These are phyloP conservation scores for Wickerhamomyces sp. DNA, from an alignment of 1,139 yeast genomes.

Conservation along the genomic window DNA sequence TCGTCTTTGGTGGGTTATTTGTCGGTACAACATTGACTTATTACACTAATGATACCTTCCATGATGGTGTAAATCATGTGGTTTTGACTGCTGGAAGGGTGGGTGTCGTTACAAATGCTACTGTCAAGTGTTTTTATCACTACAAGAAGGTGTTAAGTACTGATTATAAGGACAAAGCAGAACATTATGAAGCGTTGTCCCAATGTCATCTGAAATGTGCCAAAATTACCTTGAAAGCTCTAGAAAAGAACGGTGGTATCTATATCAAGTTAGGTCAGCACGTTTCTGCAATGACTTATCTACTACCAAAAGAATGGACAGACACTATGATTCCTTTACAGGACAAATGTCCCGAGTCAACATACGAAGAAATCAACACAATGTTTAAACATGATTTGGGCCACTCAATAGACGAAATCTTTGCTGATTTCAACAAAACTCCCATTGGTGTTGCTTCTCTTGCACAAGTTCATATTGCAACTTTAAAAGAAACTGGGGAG, in stretches of 20 bases:
- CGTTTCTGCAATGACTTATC: constrained; percentile 83
- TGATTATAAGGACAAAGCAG: constrained; percentile 44
- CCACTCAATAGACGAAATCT: constrained; percentile 55
- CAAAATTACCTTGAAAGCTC: constrained; percentile 66
- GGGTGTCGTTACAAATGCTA: constrained; percentile 60
- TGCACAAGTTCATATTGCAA: constrained; percentile 92
- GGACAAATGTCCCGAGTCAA: constrained; percentile 82
- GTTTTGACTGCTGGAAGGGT: constrained; percentile 48
- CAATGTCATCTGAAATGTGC: constrained; percentile 76
- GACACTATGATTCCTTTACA: constrained; percentile 90
- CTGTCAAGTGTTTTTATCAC: constrained; percentile 55
- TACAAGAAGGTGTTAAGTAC: constrained; percentile 55
- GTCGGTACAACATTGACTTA: too few species aligned
- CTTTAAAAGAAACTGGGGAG: constrained; percentile 52
- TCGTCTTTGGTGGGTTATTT: too few species aligned
- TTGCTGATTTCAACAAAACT: constrained; percentile 57
- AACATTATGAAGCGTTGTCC: constrained; percentile 48
- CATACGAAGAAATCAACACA: constrained; percentile 58
- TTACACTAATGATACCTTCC: constrained; percentile 34
- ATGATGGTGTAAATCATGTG: constrained; percentile 29
- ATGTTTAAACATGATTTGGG: constrained; percentile 72
- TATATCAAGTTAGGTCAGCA: constrained; percentile 95
- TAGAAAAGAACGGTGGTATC: constrained; percentile 86
- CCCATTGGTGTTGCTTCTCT: constrained; percentile 96
- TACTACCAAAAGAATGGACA: constrained; percentile 93